Evolutionary conservation across 2,329 filamentous ascomycete species (phyloP).

Genomic region (Nemania serpens): DNA sequence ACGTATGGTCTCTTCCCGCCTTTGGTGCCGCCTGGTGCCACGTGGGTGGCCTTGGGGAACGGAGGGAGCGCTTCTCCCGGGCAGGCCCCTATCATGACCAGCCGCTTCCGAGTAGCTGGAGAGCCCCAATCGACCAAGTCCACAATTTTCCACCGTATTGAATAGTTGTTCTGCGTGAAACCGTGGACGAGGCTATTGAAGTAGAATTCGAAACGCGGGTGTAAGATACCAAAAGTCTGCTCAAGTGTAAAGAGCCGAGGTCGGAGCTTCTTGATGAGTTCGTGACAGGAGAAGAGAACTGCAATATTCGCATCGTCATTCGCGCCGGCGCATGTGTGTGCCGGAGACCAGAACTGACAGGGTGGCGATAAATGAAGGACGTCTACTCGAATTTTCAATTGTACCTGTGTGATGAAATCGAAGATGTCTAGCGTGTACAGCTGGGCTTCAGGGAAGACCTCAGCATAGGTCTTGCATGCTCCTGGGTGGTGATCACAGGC

Average conservation of each 20-base stretch:
- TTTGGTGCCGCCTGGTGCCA: constrained; percentile 39
- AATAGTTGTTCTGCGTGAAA: constrained; percentile 69
- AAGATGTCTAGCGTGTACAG: constrained; percentile 55
- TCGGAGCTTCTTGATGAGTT: constrained; percentile 60
- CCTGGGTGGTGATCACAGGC: constrained; percentile 66
- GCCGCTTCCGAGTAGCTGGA: constrained; percentile 54
- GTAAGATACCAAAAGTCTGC: constrained; percentile 72
- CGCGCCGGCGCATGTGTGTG: constrained; percentile 63
- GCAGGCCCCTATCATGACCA: constrained; percentile 63
- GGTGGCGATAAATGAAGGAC: constrained; percentile 77
- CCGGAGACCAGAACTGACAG: constrained; percentile 76
- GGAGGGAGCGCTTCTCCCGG: constrained; percentile 72
- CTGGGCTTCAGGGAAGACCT: constrained; percentile 60
- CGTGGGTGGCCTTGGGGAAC: constrained; percentile 68
- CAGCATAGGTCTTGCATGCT: constrained; percentile 61
- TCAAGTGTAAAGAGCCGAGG: constrained; percentile 78
- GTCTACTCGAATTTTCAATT: constrained; percentile 57
- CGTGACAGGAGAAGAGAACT: constrained; percentile 56
- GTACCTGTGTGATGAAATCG: constrained; percentile 50
- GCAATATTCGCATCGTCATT: constrained; percentile 72
- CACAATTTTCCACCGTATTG: constrained; percentile 69
- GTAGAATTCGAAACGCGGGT: constrained; percentile 55
- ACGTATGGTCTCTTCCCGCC: constrained; percentile 45
- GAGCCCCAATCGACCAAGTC: constrained; percentile 56
- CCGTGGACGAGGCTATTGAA: constrained; percentile 66